phyloP scores from a whole-genome alignment of 2,329 filamentous ascomycete genomes.

The Rutstroemia sp. region DNA sequence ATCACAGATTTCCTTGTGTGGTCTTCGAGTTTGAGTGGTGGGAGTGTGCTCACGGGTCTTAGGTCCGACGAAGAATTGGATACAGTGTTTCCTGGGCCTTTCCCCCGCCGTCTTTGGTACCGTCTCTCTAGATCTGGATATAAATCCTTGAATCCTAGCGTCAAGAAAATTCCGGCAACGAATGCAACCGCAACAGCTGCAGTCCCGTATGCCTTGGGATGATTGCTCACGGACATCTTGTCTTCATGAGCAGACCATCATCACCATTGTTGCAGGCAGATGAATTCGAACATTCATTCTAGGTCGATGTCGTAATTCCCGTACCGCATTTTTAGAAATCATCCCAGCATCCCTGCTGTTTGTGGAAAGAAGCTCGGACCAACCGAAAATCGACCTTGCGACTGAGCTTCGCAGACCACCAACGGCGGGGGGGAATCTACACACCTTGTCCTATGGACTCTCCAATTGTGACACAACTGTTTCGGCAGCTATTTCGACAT shows the following conservation, averaged over 20 bases:
- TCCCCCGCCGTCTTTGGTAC: constrained; percentile 42
- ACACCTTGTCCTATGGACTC: constrained; percentile 57
- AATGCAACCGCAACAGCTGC: constrained; percentile 67
- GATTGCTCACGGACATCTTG: constrained; percentile 52
- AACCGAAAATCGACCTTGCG: constrained; percentile 16
- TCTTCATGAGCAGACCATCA: constrained; percentile 14
- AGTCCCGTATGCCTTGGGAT: constrained; percentile 54
- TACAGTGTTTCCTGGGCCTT: constrained; percentile 3
- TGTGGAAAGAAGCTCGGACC: constrained; percentile 32
- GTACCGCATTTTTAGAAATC: not conserved
- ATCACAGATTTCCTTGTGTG: constrained; percentile 36
- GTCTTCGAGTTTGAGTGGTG: constrained; percentile 48
- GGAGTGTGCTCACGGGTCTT: constrained; percentile 24
- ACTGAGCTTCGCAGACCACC: constrained; percentile 13
- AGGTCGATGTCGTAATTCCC: constrained; percentile 2
- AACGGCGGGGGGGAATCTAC: constrained; percentile 13
- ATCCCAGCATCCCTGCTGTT: constrained; percentile 3
- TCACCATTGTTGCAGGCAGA: not conserved
- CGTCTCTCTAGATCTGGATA: constrained; percentile 66
- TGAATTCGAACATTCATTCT: not conserved
- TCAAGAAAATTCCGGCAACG: constrained; percentile 66
- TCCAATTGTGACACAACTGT: constrained; percentile 67
- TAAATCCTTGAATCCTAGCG: constrained; percentile 71
- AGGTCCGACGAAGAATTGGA: constrained; percentile 15
- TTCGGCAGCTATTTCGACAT: constrained; percentile 78